phyloP scores from a whole-genome alignment of 257 asterid genomes.

The Fraxinus anomala region DNA sequence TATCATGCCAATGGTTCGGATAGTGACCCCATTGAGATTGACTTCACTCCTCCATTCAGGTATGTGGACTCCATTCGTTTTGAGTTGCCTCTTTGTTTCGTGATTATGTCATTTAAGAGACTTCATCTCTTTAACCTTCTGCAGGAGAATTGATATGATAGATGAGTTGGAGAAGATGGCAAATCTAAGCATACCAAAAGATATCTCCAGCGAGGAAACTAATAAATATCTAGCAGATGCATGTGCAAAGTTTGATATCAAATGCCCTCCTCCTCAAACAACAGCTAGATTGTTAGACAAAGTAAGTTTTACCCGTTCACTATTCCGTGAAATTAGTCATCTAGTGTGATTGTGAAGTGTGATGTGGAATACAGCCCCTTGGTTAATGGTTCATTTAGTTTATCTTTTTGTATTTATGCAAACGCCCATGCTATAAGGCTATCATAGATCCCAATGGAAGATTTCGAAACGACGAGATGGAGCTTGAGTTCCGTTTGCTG shows the following conservation, averaged over 20 bases:
- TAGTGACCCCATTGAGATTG: slow-evolving; percentile 82
- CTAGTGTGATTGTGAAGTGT: neutral
- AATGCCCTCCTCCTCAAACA: slow-evolving; percentile 92
- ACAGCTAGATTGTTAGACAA: slow-evolving; percentile 85
- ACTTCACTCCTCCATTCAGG: slow-evolving; percentile 99
- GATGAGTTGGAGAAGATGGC: slow-evolving; percentile 87
- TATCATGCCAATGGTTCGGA: slow-evolving; percentile 86
- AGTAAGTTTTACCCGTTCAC: slow-evolving; percentile 36
- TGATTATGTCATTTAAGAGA: neutral
- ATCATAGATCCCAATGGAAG: neutral
- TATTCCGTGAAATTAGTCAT: neutral
- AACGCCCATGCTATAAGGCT: neutral
- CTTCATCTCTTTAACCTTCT: slow-evolving; percentile 11
- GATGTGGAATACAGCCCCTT: neutral
- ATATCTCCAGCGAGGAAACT: slow-evolving; percentile 75
- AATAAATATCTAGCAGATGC: slow-evolving; percentile 72
- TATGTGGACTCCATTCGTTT: slow-evolving; percentile 19
- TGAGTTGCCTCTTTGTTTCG: neutral
- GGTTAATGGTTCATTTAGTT: neutral
- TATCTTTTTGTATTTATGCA: neutral
- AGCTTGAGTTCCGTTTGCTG: neutral
- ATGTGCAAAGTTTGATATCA: slow-evolving; percentile 68
- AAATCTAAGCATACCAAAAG: slow-evolving; percentile 74
- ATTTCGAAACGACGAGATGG: neutral
- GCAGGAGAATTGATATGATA: slow-evolving; percentile 91